Conservation (phyloP, 1,284 basidiomycete genomes). For the Ceratobasidium sp. region DNA sequence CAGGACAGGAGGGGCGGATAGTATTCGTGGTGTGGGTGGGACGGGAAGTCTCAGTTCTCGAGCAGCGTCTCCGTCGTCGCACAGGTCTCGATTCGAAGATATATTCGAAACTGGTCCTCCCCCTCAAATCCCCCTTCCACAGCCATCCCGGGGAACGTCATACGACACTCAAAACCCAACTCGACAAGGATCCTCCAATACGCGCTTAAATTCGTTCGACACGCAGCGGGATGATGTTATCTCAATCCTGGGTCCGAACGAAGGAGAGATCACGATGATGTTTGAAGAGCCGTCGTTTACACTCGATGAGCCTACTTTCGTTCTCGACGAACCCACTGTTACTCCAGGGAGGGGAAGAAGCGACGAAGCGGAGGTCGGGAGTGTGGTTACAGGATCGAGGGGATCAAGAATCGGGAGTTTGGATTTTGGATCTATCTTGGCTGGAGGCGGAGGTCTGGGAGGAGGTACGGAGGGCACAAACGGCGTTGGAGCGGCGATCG, state of each 20-base stretch:
- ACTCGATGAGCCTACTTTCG: conserved; percentile 7
- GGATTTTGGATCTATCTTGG: too few relatives aligned
- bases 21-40: conserved; percentile 5
- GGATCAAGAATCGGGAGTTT: not conserved
- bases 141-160: too few relatives aligned
- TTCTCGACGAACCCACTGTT: conserved; percentile 3
- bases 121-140: too few relatives aligned
- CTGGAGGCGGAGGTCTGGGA: not conserved
- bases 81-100: not conserved
- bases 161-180: not conserved
- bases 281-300: conserved; percentile 34
- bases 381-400: not conserved
- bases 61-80: conserved; percentile 18
- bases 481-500: not conserved
- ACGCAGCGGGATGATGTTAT: not conserved
- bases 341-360: not conserved
- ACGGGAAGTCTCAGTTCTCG: conserved; percentile 35
- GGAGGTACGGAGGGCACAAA: not conserved
- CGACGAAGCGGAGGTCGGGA: not conserved
- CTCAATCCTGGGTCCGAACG: not conserved
- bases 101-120: too few relatives aligned
- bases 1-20: conserved; percentile 9
- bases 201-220: conserved; percentile 10
- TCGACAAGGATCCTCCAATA: conserved; percentile 8
- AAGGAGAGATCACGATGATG: conserved; percentile 36